Evolutionary conservation across 257 asterid species (phyloP), one percentile per base, ranked within the genome.

Genomic region (Striga asiatica): DNA sequence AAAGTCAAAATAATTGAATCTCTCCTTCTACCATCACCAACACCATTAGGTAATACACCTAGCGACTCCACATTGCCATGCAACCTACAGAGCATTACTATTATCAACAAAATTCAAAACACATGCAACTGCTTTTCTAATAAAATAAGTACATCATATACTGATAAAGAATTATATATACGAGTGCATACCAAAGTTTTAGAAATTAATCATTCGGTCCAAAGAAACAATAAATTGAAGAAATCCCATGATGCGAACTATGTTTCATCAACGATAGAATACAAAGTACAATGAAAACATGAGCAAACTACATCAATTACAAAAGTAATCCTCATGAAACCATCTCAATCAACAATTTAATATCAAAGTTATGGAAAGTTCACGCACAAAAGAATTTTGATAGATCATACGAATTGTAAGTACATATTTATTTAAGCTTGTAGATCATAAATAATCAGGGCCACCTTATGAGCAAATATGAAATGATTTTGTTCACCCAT

Each of bases 1-100:
- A 87, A 91, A 42, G 89, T 74, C 74, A 91, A 68, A 61, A 91
- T 80, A 62, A 91, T 77, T n/a, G 97, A 74, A 68, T 84, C 98
- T 60, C 94, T 84, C 72, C 73, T 76, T 56, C 93, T 43, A 43
- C 25, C 50, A 43, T 43, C n/a, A 43, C 10, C 94, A 34, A 79
- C 80, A 39, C 96, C 96, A 24, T 72, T 74, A 11, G 93, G 68
- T 62, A 91, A 71, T 54, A 91, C 76, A 9, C 79, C 92, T 70
- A 91, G 61, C 6, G 96, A 81, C 75, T 91, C 94, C 71, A 91
- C 89, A 76, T 91, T 91, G 49, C 96, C 98, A 61, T 91, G 96
- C 83, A 91, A 73, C 80, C 98, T 91, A 62, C 71, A 66, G 48
- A 50, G 66, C 17, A 46, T 49, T n/a, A 49, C 51, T 59, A 28